These are phyloP conservation scores for Eucalyptus cloeziana DNA, from an alignment of 345 rosid species.

Conservation along the genomic window DNA sequence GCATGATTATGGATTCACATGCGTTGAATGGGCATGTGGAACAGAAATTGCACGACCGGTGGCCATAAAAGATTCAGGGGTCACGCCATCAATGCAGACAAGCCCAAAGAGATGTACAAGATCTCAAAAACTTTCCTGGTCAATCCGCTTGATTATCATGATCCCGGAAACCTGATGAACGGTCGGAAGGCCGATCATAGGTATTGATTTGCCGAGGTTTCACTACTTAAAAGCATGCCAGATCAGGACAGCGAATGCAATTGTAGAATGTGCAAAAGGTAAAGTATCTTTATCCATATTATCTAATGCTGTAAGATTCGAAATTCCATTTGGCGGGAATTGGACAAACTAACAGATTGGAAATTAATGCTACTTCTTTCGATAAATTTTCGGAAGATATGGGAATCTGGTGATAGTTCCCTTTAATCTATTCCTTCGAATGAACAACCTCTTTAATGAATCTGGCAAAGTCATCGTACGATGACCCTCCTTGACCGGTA, in stretches of 20 bases:
- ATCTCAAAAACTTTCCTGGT: neutral
- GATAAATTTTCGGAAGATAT: too few species aligned
- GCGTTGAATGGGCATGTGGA: neutral
- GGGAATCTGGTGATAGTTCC: too few species aligned
- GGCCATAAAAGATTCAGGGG: neutral
- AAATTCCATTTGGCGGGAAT: too few species aligned
- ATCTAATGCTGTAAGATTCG: too few species aligned
- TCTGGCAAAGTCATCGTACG: neutral
- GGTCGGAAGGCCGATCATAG: constrained; percentile 9
- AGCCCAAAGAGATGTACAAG: neutral
- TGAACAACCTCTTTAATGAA: constrained; percentile 1
- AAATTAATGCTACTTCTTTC: too few species aligned
- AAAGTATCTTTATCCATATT: too few species aligned
- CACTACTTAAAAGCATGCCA: too few species aligned
- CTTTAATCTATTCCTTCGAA: neutral
- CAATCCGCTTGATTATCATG: neutral
- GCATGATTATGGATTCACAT: too few species aligned
- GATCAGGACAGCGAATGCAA: too few species aligned
- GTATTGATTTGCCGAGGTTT: neutral
- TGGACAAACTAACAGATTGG: too few species aligned
- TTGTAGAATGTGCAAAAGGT: too few species aligned
- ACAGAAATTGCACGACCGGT: neutral
- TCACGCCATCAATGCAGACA: neutral
- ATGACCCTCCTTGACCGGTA: neutral
- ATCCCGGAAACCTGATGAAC: neutral